These are phyloP conservation scores for Myriosclerotinia scirpicola DNA, from an alignment of 2,329 filamentous ascomycete species.

Conservation along the genomic window DNA sequence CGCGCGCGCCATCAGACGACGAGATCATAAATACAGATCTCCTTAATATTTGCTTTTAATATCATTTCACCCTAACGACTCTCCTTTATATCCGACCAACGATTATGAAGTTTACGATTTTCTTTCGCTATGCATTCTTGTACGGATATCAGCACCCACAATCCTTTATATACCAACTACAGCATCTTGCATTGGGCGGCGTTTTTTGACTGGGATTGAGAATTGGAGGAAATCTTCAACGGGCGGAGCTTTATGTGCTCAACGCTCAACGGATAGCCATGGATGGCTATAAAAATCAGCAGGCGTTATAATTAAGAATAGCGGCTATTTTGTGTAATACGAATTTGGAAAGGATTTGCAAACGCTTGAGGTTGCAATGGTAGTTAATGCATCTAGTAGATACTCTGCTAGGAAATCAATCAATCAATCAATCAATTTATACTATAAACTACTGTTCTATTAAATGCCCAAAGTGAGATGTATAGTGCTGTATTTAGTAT, in stretches of 20 bases:
- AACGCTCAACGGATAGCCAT: slow-evolving; percentile 15
- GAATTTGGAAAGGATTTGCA: slow-evolving; percentile 7
- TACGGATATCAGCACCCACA: slow-evolving; percentile 40
- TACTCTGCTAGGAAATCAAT: slow-evolving; percentile 8
- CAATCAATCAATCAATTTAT: slow-evolving; percentile 13
- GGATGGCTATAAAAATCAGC: slow-evolving; percentile 21
- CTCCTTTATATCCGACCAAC: slow-evolving; percentile 32
- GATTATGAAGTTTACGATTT: slow-evolving; percentile 37
- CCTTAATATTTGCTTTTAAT: slow-evolving; percentile 31
- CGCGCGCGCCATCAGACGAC: slow-evolving; percentile 6
- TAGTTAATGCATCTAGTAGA: slow-evolving; percentile 9
- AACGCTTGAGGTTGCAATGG: slow-evolving; percentile 13
- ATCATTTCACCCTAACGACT: slow-evolving; percentile 28
- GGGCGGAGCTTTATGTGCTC: slow-evolving; percentile 11
- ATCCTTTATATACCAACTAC: slow-evolving; percentile 29
- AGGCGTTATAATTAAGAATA: slow-evolving; percentile 24
- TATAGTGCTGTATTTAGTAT: not conserved
- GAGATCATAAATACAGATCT: slow-evolving; percentile 23
- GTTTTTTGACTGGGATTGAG: slow-evolving; percentile 26
- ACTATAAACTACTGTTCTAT: no score
- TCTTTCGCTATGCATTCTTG: slow-evolving; percentile 37
- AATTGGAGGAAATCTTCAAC: slow-evolving; percentile 27
- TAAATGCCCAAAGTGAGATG: not conserved
- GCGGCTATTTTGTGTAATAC: slow-evolving; percentile 21
- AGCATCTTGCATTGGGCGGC: slow-evolving; percentile 37